Evolutionary conservation across 2,329 filamentous ascomycete species (phyloP).

Genomic region (Mollisiaceae sp.): DNA sequence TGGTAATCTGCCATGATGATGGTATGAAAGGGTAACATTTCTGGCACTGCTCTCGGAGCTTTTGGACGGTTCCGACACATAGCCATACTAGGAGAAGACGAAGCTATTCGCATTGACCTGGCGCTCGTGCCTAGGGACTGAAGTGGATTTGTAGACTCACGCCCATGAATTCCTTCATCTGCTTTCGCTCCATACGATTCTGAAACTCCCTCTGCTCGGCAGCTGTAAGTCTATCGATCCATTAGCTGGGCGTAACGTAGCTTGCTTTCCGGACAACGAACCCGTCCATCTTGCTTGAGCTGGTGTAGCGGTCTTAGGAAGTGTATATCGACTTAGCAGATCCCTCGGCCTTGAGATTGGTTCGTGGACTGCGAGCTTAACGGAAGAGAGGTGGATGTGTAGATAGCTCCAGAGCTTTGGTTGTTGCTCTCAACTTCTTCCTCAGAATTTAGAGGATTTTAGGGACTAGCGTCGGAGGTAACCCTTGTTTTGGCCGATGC

Average conservation of each 20-base stretch:
- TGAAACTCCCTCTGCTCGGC: conserved; percentile 92
- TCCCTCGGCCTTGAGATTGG: conserved; percentile 2
- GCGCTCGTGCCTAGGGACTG: conserved; percentile 9
- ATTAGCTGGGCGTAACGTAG: conserved; percentile 19
- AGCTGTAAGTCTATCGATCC: conserved; percentile 38
- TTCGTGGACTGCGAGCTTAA: background rate
- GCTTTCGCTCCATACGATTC: conserved; percentile 93
- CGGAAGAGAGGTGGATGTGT: conserved; percentile 4
- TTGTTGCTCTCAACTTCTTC: conserved; percentile 9
- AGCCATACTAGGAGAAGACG: background rate
- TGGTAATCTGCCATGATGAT: conserved; percentile 3
- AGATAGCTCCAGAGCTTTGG: conserved; percentile 5
- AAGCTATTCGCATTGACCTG: conserved; percentile 11
- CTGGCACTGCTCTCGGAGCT: background rate
- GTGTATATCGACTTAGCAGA: background rate
- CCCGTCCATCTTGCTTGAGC: conserved; percentile 49
- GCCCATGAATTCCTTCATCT: conserved; percentile 98
- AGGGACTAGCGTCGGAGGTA: conserved; percentile 12
- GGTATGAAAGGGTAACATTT: background rate
- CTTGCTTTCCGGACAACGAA: conserved; percentile 26
- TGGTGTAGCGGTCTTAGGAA: background rate
- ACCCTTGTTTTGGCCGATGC: conserved; percentile 21
- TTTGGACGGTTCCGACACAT: conserved; percentile 10
- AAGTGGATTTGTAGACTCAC: conserved; percentile 59
- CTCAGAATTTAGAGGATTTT: conserved; percentile 18